These are phyloP conservation scores for Epichloe coenophiala DNA, from an alignment of 2,329 filamentous ascomycete genomes.

Conservation along the genomic window DNA sequence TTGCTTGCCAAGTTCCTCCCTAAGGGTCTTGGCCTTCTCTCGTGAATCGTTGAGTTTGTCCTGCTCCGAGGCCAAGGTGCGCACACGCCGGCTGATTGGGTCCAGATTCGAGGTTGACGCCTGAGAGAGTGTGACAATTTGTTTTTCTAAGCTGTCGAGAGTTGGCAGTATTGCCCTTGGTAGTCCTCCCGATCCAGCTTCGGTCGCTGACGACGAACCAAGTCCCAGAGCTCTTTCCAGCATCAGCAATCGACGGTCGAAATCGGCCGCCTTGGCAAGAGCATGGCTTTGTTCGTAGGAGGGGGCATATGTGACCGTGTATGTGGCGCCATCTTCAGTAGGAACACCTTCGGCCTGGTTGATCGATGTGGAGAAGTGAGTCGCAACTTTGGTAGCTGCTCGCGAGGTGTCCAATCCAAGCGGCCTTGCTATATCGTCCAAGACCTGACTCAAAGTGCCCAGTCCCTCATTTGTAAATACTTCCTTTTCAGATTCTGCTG, in stretches of 20 bases:
- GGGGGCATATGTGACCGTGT: conserved; percentile 51
- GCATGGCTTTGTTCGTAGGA: conserved; percentile 55
- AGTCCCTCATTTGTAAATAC: conserved; percentile 24
- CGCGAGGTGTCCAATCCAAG: conserved; percentile 7
- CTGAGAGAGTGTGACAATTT: conserved; percentile 62
- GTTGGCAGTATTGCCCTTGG: conserved; percentile 67
- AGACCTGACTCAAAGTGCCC: conserved; percentile 53
- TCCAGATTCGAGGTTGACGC: conserved; percentile 63
- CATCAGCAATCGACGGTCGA: conserved; percentile 66
- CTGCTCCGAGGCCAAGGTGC: conserved; percentile 57
- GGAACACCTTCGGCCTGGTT: conserved; percentile 11
- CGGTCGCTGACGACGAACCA: conserved; percentile 52
- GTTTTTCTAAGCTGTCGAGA: conserved; percentile 66
- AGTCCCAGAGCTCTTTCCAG: conserved; percentile 76
- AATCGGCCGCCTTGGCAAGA: conserved; percentile 70
- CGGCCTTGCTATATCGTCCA: conserved; percentile 48
- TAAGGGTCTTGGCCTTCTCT: conserved; percentile 45
- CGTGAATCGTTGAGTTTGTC: conserved; percentile 55
- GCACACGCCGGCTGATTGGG: conserved; percentile 54
- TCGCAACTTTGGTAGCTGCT: conserved; percentile 6
- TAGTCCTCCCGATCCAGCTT: conserved; percentile 41
- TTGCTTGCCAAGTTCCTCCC: conserved; percentile 42
- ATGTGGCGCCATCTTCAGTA: conserved; percentile 30
- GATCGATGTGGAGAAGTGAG: conserved; percentile 5
- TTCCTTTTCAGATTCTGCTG: conserved; percentile 36